Percentiles rank a stretch among this genome's conserved stretches.
phyloP scores from a whole-genome alignment of 305 asterid genomes.

The Fraxinus baroniana region DNA sequence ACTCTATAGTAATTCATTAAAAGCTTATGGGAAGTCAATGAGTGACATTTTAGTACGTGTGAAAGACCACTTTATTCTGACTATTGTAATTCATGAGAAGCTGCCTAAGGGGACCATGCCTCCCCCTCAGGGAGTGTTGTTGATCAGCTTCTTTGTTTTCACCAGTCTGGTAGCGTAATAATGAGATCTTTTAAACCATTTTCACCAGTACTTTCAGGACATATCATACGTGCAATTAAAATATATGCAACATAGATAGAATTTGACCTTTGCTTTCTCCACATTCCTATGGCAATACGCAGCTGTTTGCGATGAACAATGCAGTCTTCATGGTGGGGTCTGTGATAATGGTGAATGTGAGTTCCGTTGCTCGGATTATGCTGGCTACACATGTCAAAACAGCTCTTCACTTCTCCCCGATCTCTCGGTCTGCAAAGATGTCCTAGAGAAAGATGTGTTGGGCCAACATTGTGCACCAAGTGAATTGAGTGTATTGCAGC shows the following conservation, averaged over 20 bases:
- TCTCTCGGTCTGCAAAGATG: slow-evolving; percentile 83
- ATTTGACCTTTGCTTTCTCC: slow-evolving; percentile 2
- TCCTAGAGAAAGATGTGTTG: slow-evolving; percentile 54
- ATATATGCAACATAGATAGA: neutral
- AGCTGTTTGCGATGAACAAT: slow-evolving; percentile 93
- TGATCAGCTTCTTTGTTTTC: neutral
- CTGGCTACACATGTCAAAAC: slow-evolving; percentile 98
- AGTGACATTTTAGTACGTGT: neutral
- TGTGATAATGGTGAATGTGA: slow-evolving; percentile 95
- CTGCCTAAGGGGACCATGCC: neutral
- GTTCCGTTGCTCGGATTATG: slow-evolving; percentile 97
- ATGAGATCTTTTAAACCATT: neutral
- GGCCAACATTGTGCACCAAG: slow-evolving; percentile 97
- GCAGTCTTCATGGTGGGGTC: slow-evolving; percentile 99
- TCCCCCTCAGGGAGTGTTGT: neutral
- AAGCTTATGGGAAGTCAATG: neutral
- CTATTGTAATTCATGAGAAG: neutral
- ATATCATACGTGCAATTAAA: neutral
- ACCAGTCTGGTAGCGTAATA: neutral
- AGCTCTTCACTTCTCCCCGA: slow-evolving; percentile 82
- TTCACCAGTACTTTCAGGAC: neutral
- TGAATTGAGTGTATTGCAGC: slow-evolving; percentile 82
- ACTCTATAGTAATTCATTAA: neutral
- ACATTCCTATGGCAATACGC: slow-evolving; percentile 26
- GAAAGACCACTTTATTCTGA: neutral